Conservation (phyloP, 2,329 filamentous ascomycete species). For the Colletotrichum aenigma region DNA sequence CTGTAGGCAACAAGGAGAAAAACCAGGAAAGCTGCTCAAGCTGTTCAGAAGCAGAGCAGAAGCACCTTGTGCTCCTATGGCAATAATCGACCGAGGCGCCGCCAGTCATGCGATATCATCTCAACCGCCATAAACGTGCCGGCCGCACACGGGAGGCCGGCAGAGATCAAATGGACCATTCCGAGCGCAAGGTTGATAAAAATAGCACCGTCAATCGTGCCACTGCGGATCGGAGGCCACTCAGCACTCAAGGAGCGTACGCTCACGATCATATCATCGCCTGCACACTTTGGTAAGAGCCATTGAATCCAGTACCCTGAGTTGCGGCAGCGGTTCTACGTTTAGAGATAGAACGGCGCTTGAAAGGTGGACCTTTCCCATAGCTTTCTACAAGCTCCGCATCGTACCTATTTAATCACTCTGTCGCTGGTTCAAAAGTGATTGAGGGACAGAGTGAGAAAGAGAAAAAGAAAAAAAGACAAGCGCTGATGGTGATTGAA, state of each 20-base stretch:
- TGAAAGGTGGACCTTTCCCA: not conserved
- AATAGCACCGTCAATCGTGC: not conserved
- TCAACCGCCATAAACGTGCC: not conserved
- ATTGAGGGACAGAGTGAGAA: not conserved
- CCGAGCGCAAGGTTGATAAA: not conserved
- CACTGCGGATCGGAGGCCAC: not conserved
- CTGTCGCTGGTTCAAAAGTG: not conserved
- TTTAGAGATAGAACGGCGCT: constrained; percentile 1
- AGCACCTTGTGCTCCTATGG: not conserved
- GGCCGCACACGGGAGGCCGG: not conserved
- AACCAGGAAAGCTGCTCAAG: not conserved
- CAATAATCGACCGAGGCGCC: not conserved
- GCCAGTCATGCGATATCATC: not conserved
- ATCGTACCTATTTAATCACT: not conserved
- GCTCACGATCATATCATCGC: not conserved
- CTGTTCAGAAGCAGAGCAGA: not conserved
- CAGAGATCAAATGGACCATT: not conserved
- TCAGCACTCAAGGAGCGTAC: not conserved
- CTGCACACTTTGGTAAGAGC: not conserved
- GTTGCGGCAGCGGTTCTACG: not conserved
- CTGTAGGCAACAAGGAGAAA: constrained; percentile 11
- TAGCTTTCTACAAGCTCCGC: not conserved
- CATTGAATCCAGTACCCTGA: not conserved
- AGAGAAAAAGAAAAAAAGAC: not conserved
- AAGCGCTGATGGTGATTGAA: not conserved